A percentile compares a stretch with the other conserved stretches of the same genome.
Evolutionary conservation across 352 stramenopile genomes (phyloP).

Genomic region (Aphanomyces cochlioides): DNA sequence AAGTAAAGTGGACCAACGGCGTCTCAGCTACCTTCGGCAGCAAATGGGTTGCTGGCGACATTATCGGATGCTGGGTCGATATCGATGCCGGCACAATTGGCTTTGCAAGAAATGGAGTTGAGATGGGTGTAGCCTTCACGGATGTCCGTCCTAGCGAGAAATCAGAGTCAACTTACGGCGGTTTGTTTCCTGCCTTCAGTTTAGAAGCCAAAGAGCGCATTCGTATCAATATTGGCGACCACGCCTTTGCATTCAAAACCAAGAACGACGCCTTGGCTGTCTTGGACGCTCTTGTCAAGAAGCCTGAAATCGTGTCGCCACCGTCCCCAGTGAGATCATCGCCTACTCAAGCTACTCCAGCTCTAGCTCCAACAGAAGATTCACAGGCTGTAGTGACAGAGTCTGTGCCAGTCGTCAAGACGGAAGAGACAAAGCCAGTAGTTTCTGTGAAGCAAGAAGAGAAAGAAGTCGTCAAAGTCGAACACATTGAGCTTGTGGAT

Average conservation of each 20-base stretch:
- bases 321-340: background rate
- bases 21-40: constrained; percentile 58
- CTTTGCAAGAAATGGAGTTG: constrained; percentile 83
- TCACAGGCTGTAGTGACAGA: too few species aligned
- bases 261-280: constrained; percentile 45
- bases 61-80: constrained; percentile 86
- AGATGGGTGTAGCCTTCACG: constrained; percentile 57
- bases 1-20: constrained; percentile 80
- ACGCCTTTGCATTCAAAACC: constrained; percentile 57
- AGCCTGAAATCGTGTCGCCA: background rate
- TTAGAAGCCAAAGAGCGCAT: constrained; percentile 79
- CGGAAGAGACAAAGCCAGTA: background rate
- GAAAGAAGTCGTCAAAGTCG: constrained; percentile 25
- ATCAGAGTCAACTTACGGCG: constrained; percentile 17
- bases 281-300: constrained; percentile 40
- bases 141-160: constrained; percentile 36
- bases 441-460: background rate
- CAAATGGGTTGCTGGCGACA: constrained; percentile 74
- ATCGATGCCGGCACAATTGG: constrained; percentile 59
- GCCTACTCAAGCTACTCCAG: too few species aligned
- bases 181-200: constrained; percentile 78
- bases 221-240: constrained; percentile 78
- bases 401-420: background rate
- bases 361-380: too few species aligned
- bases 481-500: constrained; percentile 40